phyloP scores from a whole-genome alignment of 1,139 yeast genomes.

The Kodamaea arcana region DNA sequence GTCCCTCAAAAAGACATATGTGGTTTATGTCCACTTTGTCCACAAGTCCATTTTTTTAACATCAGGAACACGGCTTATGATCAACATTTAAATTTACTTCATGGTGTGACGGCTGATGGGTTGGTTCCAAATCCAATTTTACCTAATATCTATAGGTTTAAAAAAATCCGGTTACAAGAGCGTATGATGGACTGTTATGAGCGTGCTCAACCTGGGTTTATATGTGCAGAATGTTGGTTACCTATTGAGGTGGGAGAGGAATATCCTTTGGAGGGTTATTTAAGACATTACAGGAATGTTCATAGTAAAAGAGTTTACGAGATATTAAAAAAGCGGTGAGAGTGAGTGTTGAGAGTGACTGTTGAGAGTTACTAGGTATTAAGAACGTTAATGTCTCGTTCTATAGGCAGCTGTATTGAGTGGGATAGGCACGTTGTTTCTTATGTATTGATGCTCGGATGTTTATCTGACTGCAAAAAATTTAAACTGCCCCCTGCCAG shows the following conservation, averaged over 20 bases:
- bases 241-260: constrained; percentile 12
- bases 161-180: constrained; percentile 8
- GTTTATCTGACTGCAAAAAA: too few species aligned
- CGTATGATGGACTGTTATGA: constrained; percentile 13
- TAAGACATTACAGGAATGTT: constrained; percentile 11
- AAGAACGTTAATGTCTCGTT: too few species aligned
- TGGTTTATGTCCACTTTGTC: constrained; percentile 34
- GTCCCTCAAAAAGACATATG: constrained; percentile 19
- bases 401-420: too few species aligned
- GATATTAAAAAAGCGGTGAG: too few species aligned
- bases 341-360: too few species aligned
- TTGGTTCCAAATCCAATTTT: constrained; percentile 15
- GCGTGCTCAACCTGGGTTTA: constrained; percentile 10
- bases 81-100: constrained; percentile 29
- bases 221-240: constrained; percentile 15
- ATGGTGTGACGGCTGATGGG: constrained; percentile 22
- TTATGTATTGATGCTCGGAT: too few species aligned
- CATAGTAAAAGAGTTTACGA: neutral
- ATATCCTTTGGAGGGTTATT: constrained; percentile 14
- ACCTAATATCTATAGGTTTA: constrained; percentile 12
- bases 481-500: constrained; percentile 74
- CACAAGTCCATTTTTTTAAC: constrained; percentile 20
- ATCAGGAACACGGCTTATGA: constrained; percentile 30
- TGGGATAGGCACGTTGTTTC: too few species aligned
- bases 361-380: too few species aligned